Evolutionary conservation across 169 alveolate species (phyloP), one percentile per base, ranked within the genome.

Genomic region (Cryptosporidium felis): DNA sequence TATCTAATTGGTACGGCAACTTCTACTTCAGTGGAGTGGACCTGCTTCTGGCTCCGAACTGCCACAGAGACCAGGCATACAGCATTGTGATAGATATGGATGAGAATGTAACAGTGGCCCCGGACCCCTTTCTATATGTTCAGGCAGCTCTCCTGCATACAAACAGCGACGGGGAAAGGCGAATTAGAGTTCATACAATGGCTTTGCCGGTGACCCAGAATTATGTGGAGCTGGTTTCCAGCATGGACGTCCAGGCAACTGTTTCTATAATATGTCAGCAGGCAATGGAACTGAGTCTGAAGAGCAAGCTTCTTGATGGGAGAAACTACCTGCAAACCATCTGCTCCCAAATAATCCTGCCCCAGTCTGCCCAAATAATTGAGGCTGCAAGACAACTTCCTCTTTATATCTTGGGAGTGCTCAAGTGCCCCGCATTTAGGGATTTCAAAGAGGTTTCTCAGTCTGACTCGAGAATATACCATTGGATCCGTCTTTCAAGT

Each of bases 111-210:
- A 74, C 85, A 9, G 92, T 90, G 46, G 90, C 92, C 5, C 60
- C 89, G 1, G 94, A 91, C 80, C 92, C 95, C 1, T 92, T 94
- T 30, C 94, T 97, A 6, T 97, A 94, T 88, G 89, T 98, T 3
- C 98, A 98, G 90, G 95, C 98, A 38, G 99, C 99, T 26, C 82
- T 98, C 80, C 90, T 98, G 45, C 98, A 97, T 90, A 97, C 99
- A 9, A 94, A 95, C 60, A 94, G 98, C 21, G 96, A 94, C 53
- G 99, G 99, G 10, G 99, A 96, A 82, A 95, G 99, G 66, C 93
- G 99, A 65, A 97, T 98, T 9, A 93, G 99, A 41, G 97, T 97
- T 65, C 99, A 97, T 89, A 98, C 98, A 40, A 89, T 90, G 66
- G 96, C 97, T 53, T 51, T 97, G 47, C 99, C 99, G 0, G 90